Evolutionary conservation across 2,329 filamentous ascomycete species (phyloP), one percentile per base, ranked within the genome.

Genomic region (Trichoderma oligosporum): DNA sequence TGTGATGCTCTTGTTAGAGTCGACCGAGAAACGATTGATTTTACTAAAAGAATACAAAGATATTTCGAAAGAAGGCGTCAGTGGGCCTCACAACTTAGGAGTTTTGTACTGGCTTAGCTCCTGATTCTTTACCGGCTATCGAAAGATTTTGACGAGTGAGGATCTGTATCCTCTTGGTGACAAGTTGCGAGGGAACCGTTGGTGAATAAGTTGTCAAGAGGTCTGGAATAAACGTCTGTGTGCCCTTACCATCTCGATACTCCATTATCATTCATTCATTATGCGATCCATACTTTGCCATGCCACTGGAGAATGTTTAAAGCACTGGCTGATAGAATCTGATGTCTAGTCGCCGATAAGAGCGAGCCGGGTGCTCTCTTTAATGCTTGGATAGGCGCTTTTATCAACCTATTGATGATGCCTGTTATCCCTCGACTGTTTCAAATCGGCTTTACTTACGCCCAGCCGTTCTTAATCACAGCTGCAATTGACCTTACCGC

Each of bases 51-150:
- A 36, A 18, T 56, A 59, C 38, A 65, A 69, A 4, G 64, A 68
- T 8, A 71, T 71, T 47, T 74, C 78, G 2, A 73, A 72, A 0
- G 81, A 83, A 61, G 72, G 73, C 1, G 79, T 74, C 4, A 75
- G 73, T 45, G 74, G 79, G 3, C 68, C 80, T n/a, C 77, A 77
- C 61, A 81, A 71, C 59, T 70, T 72, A 41, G 68, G 67, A 0
- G 67, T 80, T 11, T 83, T 83, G 63, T 77, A 73, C 70, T 83
- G 81, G 81, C 66, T 82, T 48, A 81, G 78, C 57, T 67, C 71
- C 5, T 64, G 82, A 4, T 76, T 83, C 49, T 70, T 66, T 8
- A n/a, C 48, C 5, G 62, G 62, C 11, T 62, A 59, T 47, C 54
- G 51, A 16, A 49, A 64, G 66, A 48, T 71, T 3, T 61, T 82